Evolutionary conservation across 257 asterid species (phyloP).

Genomic region (Salvia hispanica): DNA sequence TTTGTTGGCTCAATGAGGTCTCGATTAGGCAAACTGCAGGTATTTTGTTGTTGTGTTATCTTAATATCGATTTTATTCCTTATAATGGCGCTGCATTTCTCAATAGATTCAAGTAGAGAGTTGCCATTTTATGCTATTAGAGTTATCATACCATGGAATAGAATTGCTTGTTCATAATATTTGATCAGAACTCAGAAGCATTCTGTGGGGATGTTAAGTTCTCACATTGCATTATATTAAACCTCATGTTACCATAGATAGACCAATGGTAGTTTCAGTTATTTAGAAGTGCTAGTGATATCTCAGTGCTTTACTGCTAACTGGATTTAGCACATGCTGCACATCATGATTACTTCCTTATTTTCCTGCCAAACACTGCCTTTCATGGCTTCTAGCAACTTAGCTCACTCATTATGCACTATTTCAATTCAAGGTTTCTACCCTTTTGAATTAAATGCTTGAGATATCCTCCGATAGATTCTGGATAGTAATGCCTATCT

Average conservation of each 20-base stretch:
- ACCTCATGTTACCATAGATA: neutral
- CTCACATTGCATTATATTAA: neutral
- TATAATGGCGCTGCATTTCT: conserved; percentile 27
- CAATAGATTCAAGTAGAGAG: conserved; percentile 16
- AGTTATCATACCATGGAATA: neutral
- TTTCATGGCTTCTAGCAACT: neutral
- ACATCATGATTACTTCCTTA: conserved; percentile 1
- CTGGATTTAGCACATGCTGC: neutral
- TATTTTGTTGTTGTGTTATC: conserved; percentile 33
- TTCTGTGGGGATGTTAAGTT: neutral
- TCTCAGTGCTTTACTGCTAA: conserved; percentile 13
- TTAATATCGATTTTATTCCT: conserved; percentile 15
- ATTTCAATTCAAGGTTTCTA: neutral
- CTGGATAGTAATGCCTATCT: neutral
- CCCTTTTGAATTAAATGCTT: conserved; percentile 17
- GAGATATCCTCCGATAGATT: conserved; percentile 6
- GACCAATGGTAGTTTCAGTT: neutral
- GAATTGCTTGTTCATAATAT: neutral
- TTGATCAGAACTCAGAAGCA: conserved; percentile 8
- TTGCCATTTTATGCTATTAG: conserved; percentile 1
- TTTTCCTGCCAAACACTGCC: neutral
- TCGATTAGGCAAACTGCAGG: conserved; percentile 91
- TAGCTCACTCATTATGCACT: neutral
- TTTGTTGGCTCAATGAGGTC: conserved; percentile 86
- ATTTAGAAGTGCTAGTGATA: neutral